These are phyloP conservation scores for Amaranthus tricolor DNA, from an alignment of 179 eudicot genomes.

Conservation along the genomic window DNA sequence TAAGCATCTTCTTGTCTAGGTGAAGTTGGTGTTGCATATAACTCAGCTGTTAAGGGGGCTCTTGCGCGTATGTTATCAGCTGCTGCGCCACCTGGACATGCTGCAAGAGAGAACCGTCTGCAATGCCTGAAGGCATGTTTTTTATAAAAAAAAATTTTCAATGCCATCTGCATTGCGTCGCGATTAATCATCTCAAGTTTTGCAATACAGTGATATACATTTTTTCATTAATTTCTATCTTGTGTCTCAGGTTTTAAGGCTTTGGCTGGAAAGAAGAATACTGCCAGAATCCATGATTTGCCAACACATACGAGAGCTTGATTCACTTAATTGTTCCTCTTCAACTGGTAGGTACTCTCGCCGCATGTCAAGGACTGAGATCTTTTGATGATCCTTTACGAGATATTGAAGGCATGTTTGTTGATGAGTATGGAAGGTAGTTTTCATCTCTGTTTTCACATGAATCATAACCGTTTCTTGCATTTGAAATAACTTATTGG, in stretches of 20 bases:
- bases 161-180: neutral
- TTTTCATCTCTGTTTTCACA: conserved; percentile 8
- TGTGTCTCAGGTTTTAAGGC: conserved; percentile 65
- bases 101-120: conserved; percentile 79
- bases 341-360: conserved; percentile 57
- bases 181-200: conserved; percentile 8
- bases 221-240: neutral
- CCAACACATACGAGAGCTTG: conserved; percentile 82
- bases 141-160: conserved; percentile 4
- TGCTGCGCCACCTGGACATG: conserved; percentile 97
- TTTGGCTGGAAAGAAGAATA: conserved; percentile 85
- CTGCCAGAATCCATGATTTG: conserved; percentile 74
- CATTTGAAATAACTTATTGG: neutral
- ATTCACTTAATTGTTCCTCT: conserved; percentile 58
- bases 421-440: conserved; percentile 98
- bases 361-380: conserved; percentile 78
- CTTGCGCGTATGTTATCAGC: conserved; percentile 76
- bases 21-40: conserved; percentile 60
- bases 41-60: conserved; percentile 67
- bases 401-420: conserved; percentile 92
- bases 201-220: neutral
- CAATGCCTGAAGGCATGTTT: conserved; percentile 83
- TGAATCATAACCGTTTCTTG: neutral
- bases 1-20: conserved; percentile 39
- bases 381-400: conserved; percentile 95